Base-by-base conservation (phyloP, 805 yeast genomes). In the Kodamaea restingae region DNA sequence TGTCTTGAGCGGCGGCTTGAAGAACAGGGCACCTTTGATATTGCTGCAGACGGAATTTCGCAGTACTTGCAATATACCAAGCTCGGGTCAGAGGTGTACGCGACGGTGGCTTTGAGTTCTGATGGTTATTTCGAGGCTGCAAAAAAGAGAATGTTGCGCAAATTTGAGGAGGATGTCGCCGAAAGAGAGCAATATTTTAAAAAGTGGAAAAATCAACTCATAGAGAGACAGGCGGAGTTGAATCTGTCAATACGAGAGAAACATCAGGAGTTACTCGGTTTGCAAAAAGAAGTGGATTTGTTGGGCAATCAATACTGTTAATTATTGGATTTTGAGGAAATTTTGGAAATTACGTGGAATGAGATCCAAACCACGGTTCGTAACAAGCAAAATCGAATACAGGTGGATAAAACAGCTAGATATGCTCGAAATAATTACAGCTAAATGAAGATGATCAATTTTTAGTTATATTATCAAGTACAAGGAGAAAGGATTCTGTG, bases 141-240 rank as follows among this genome's bases (percentile, higher is more conserved):
- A 39, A 77, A 74, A 49, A 53, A 61, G 37, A 54, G 60, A 29
- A 55, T 73, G 46, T 74, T 71, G 49, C 63, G 58, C 41, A 65
- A 61, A 40, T 73, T 71, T 38, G 61, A 69, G 15, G 71, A 63
- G 14, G 53, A 67, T 17, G 71, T 77, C 30, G 53, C 59, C 10
- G 40, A 51, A 3, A 82, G 82, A 52, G 86, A 81, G 44, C 60
- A 54, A 34, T 71, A 75, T 45, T 81, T 81, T 46, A 75, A 73
- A 51, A 78, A 73, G 22, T 80, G 87, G 86, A 79, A 79, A 51
- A 60, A 57, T 40, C 75, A 75, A 0, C 61, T 84, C 35, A 65
- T 73, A 36, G 67, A 65, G 14, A 75, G 75, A 50, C 88, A 83
- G 56, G 64, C 61, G n/a, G 56, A 57, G 38, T 72, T 77, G 46